phyloP scores from a whole-genome alignment of 306 rosid genomes.

The Mucuna pruriens region DNA sequence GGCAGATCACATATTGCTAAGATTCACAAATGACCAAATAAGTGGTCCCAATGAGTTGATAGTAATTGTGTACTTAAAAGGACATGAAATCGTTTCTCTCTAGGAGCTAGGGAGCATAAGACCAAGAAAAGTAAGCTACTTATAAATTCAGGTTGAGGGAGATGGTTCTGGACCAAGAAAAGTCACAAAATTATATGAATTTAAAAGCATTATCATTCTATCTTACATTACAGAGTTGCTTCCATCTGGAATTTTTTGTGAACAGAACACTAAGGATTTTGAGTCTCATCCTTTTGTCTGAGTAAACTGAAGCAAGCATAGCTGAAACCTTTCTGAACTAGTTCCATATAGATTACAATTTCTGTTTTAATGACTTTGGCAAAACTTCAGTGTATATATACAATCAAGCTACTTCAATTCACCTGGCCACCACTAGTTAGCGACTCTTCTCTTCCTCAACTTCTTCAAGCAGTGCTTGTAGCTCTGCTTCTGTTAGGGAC shows the following conservation, averaged over 20 bases:
- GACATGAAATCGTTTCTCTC: not conserved
- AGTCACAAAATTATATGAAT: not conserved
- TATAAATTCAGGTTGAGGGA: not conserved
- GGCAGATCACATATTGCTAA: not conserved
- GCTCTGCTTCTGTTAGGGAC: constrained; percentile 93
- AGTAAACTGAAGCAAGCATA: constrained; percentile 27
- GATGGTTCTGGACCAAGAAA: not conserved
- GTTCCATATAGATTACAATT: constrained; percentile 16
- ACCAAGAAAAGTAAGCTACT: not conserved
- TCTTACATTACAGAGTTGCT: not conserved
- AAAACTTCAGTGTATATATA: constrained; percentile 27
- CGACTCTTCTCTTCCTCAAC: constrained; percentile 95
- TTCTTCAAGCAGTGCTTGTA: constrained; percentile 83
- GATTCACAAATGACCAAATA: not conserved
- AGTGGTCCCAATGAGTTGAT: constrained; percentile 3
- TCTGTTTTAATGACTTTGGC: constrained; percentile 27
- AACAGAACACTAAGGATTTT: constrained; percentile 16
- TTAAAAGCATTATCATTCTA: constrained; percentile 4
- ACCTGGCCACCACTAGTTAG: constrained; percentile 53
- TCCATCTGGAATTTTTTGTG: not conserved
- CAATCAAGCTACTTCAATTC: constrained; percentile 48
- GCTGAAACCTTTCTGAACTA: constrained; percentile 28
- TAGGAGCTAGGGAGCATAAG: not conserved
- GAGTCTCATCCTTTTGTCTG: constrained; percentile 17
- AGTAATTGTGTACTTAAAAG: not conserved